Base-by-base conservation (phyloP, 495 filamentous ascomycete genomes). In the Cryomyces minteri region DNA sequence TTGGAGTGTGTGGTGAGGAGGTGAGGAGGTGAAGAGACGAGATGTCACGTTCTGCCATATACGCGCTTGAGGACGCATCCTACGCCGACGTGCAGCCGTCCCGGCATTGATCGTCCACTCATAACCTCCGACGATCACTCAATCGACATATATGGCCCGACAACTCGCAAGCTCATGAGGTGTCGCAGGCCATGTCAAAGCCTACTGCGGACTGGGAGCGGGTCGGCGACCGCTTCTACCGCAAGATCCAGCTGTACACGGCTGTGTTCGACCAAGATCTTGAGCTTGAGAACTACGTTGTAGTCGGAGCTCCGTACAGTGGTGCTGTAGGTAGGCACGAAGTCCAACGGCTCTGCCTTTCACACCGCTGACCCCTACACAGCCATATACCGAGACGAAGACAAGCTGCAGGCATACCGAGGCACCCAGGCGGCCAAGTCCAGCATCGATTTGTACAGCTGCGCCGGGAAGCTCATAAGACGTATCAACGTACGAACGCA, bases 131-230 rank as follows among this genome's bases (percentile, higher is more conserved):
- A 25, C 18, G 18, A 25, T 2, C 18, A 25, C 18, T 25, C 18
- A 25, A 25, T 25, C 18, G 18, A 25, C 18, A 25, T 25, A 25
- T n/a, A n/a, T n/a, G n/a, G 18, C 2, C 18, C 18, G 18, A 25
- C 18, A 25, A 25, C 18, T 25, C 18, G 1, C 18, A 25, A 25
- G 18, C 18, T 25, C 18, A 25, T 25, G 18, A 25, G 18, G 18
- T 2, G 40, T 33, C 39, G 18, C 18, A 25, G 18, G 18, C 43
- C n/a, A 64, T 67, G 62, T 62, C 65, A 7, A 70, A 67, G 64
- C 85, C 90, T 44, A 88, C 85, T 39, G 79, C 86, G 52, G 83
- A 85, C 57, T 98, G 90, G 90, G 86, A 93, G 67, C 79, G 73
- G 57, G 72, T 96, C 43, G 90, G 84, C 43, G 82, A 90, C 53